Evolutionary conservation across 192 early-diverging fungal genomes (phyloP), one percentile per base, ranked within the genome.

Genomic region (Diversispora eburnea): DNA sequence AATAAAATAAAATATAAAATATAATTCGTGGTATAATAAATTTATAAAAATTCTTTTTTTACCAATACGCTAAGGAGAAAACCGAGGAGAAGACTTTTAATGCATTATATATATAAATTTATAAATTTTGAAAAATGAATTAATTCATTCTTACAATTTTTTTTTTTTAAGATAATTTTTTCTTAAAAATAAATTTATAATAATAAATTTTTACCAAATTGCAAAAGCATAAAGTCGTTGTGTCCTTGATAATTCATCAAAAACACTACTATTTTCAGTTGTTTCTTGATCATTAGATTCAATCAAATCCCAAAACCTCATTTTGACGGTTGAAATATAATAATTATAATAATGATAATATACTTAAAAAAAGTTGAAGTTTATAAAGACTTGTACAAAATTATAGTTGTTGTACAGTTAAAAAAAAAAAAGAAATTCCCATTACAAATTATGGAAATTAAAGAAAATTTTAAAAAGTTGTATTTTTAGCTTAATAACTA

Each of bases 141-240:
- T 0, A 12, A 55, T 41, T 12, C 22, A 42, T 19, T 20, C 45
- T 39, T 33, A 17, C 20, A 67, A 43, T 20, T 4, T 66, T 51
- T 64, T 64, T 8, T 47, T 12, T 20, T 48, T 5, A 15, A 19
- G 8, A 2, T 3, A 0, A n/a, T 17, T 63, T 15, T 20, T 12
- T 1, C 43, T 19, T 9, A 43, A 57, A 51, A 15, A 45, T 10
- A 62, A 54, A 76, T n/a, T n/a, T n/a, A 41, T 15, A 13, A 0
- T 45, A 63, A 42, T 20, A 41, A 2, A 12, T 41, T 46, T 67
- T 69, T 86, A 85, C 87, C 86, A 85, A 55, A 76, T 78, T 81
- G 90, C 92, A 78, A 92, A 94, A 4, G 88, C 92, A 80, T 91
- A 92, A 43, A 94, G 81, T 62, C 92, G 85, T 63, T 93, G 89